Evolutionary conservation across 805 yeast species (phyloP).

Genomic region (Monosporozyma solicola): DNA sequence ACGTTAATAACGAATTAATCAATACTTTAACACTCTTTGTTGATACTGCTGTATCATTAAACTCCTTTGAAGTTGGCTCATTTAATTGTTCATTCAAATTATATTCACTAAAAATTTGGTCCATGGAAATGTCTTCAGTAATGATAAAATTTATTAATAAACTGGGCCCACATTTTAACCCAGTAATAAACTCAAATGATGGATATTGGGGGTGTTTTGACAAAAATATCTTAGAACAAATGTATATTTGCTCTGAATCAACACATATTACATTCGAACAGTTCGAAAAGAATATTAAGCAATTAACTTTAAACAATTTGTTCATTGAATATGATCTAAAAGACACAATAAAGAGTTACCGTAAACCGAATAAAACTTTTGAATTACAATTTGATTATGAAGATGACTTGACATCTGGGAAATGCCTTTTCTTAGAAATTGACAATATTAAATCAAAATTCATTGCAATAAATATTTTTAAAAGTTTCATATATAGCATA

Average conservation of each 20-base stretch:
- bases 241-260: not conserved
- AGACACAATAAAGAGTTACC: constrained; percentile 9
- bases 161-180: not conserved
- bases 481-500: constrained; percentile 11
- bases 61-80: constrained; percentile 25
- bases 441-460: constrained; percentile 14
- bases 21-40: constrained; percentile 16
- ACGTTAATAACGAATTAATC: constrained; percentile 17
- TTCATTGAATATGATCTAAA: constrained; percentile 5
- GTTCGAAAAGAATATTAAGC: not conserved
- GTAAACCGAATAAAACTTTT: constrained; percentile 5
- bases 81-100: constrained; percentile 27
- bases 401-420: constrained; percentile 10
- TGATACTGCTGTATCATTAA: constrained; percentile 6
- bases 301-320: not conserved
- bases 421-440: constrained; percentile 12
- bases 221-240: constrained; percentile 1
- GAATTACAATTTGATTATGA: constrained; percentile 4
- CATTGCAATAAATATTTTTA: constrained; percentile 12
- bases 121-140: not conserved
- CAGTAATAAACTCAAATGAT: not conserved
- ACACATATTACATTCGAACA: not conserved
- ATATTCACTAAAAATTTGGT: constrained; percentile 14
- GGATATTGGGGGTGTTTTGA: not conserved
- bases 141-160: not conserved